Conservation (phyloP, 805 yeast species). For the Scheffersomyces lignosus region DNA sequence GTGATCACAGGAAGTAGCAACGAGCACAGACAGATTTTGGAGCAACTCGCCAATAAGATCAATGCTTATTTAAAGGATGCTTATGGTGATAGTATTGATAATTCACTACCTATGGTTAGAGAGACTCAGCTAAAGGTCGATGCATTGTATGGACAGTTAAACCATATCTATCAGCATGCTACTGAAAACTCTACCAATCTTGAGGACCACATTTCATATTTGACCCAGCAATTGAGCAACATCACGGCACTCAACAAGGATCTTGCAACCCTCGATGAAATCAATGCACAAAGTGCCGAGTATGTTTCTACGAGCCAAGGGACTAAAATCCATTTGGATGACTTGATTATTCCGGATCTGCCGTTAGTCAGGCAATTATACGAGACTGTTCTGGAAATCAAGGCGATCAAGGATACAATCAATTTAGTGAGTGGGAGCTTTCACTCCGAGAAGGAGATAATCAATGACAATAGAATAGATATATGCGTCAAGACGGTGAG, state of each 20-base stretch:
- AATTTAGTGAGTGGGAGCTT: conserved; percentile 55
- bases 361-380: conserved; percentile 54
- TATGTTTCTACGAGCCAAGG: conserved; percentile 15
- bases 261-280: conserved; percentile 22
- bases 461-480: conserved; percentile 34
- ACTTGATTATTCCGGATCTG: conserved; percentile 41
- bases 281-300: conserved; percentile 20
- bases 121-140: conserved; percentile 16
- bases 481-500: conserved; percentile 35
- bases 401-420: conserved; percentile 69
- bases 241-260: conserved; percentile 25
- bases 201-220: conserved; percentile 28
- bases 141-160: conserved; percentile 32
- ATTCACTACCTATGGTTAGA: conserved; percentile 8
- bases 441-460: conserved; percentile 28
- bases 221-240: conserved; percentile 22
- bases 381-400: conserved; percentile 61
- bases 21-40: background rate
- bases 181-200: conserved; percentile 32
- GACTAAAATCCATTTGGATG: conserved; percentile 26
- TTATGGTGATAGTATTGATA: conserved; percentile 11
- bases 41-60: conserved; percentile 15
- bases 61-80: conserved; percentile 14
- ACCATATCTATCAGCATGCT: conserved; percentile 37
- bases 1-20: background rate